phyloP scores from a whole-genome alignment of 2,329 filamentous ascomycete genomes.

The Aspergillus aculeatinus region DNA sequence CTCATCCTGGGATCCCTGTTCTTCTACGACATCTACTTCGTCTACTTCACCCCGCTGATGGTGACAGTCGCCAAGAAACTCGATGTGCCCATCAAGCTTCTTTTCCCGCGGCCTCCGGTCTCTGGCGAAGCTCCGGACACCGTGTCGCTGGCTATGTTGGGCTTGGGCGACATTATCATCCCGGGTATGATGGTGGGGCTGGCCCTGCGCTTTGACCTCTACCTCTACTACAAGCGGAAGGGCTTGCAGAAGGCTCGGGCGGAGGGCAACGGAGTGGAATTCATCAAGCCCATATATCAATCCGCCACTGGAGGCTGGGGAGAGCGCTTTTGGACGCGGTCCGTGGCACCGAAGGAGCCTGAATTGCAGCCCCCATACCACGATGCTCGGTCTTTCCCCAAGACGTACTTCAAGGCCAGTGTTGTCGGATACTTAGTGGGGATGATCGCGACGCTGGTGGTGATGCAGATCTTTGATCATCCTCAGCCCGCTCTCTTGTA shows the following conservation, averaged over 20 bases:
- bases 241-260: slow-evolving; percentile 45
- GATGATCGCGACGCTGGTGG: slow-evolving; percentile 72
- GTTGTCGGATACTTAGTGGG: slow-evolving; percentile 74
- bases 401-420: slow-evolving; percentile 80
- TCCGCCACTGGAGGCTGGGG: slow-evolving; percentile 75
- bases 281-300: slow-evolving; percentile 40
- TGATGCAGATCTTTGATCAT: slow-evolving; percentile 75
- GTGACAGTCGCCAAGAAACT: slow-evolving; percentile 74
- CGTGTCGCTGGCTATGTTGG: slow-evolving; percentile 69
- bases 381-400: slow-evolving; percentile 61
- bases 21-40: slow-evolving; percentile 84
- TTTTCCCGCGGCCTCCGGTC: slow-evolving; percentile 67
- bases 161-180: slow-evolving; percentile 89
- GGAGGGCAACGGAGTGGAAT: slow-evolving; percentile 19
- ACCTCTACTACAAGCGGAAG: slow-evolving; percentile 73
- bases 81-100: slow-evolving; percentile 89
- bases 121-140: slow-evolving; percentile 45
- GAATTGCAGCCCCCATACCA: slow-evolving; percentile 36
- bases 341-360: slow-evolving; percentile 23
- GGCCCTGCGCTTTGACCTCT: slow-evolving; percentile 87
- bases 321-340: slow-evolving; percentile 73
- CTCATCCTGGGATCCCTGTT: slow-evolving; percentile 77
- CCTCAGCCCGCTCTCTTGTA: slow-evolving; percentile 91
- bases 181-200: slow-evolving; percentile 88
- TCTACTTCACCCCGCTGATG: slow-evolving; percentile 56